Percentiles rank a stretch among this genome's conserved stretches.
Evolutionary conservation across 169 alveolate species (phyloP).

Genomic region (Eimeria sp.): DNA sequence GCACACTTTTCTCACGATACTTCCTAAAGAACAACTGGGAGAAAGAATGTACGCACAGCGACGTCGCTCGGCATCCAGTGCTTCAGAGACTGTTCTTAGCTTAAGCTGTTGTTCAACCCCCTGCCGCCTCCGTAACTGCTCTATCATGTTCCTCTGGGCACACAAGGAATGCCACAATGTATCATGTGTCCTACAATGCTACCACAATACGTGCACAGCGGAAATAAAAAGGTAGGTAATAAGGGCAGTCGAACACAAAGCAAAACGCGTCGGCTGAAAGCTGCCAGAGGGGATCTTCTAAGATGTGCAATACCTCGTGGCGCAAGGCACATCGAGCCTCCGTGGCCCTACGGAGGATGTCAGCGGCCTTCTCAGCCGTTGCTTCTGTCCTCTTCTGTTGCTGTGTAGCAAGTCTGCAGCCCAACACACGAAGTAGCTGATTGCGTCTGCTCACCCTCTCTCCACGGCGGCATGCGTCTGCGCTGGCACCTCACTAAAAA

Average conservation of each 20-base stretch:
- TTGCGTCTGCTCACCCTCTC: too few relatives aligned
- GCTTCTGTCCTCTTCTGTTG: constrained; percentile 30
- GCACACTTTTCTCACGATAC: neutral
- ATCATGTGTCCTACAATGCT: neutral
- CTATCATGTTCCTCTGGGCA: constrained; percentile 42
- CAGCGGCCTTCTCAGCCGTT: constrained; percentile 52
- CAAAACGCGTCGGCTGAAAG: too few relatives aligned
- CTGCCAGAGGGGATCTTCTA: neutral
- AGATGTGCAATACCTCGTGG: constrained; percentile 41
- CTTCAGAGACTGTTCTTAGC: constrained; percentile 12
- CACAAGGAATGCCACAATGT: neutral
- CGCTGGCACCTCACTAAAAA: neutral
- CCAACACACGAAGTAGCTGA: too few relatives aligned
- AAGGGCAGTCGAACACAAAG: neutral
- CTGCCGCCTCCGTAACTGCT: constrained; percentile 17
- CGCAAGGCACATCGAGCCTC: constrained; percentile 46
- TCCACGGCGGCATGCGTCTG: neutral
- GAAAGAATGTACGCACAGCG: constrained; percentile 39
- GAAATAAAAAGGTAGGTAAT: neutral
- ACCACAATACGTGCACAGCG: neutral
- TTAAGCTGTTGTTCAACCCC: constrained; percentile 7
- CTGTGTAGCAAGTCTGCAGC: constrained; percentile 39
- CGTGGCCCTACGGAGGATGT: constrained; percentile 38
- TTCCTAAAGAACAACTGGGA: neutral
- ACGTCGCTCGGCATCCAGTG: constrained; percentile 54